Conservation (phyloP, 257 asterid genomes). For the Vinca minor region DNA sequence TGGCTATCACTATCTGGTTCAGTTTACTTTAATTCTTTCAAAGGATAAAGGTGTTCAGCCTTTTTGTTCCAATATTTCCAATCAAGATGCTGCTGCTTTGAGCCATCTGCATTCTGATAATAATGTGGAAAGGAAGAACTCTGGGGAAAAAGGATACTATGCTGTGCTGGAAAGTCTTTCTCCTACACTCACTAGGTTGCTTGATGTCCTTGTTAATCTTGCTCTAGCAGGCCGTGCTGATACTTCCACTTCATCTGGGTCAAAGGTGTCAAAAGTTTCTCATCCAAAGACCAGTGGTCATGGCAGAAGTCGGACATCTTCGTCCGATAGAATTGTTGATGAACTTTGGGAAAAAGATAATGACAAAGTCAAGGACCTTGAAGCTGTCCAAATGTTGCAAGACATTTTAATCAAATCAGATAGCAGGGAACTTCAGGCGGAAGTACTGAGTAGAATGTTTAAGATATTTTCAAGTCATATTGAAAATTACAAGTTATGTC, state of each 20-base stretch:
- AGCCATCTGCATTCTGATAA: constrained; percentile 32
- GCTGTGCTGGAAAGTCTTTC: constrained; percentile 47
- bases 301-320: constrained; percentile 60
- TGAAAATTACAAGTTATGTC: constrained; percentile 88
- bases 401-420: constrained; percentile 91
- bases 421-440: constrained; percentile 78
- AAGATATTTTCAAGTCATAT: constrained; percentile 92
- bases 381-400: constrained; percentile 95
- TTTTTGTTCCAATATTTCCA: constrained; percentile 30
- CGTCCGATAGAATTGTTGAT: constrained; percentile 62
- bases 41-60: constrained; percentile 44
- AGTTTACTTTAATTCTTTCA: constrained; percentile 83
- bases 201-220: constrained; percentile 73
- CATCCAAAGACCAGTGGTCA: constrained; percentile 53
- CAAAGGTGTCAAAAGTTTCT: constrained; percentile 46
- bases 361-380: constrained; percentile 83
- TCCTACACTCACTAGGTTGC: constrained; percentile 81
- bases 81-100: constrained; percentile 35
- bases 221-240: constrained; percentile 75
- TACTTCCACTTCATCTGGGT: constrained; percentile 28
- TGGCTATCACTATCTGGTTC: constrained; percentile 94
- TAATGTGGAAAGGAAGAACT: constrained; percentile 26
- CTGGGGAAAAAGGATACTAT: constrained; percentile 32
- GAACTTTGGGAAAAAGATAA: constrained; percentile 83
- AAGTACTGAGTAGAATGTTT: constrained; percentile 86